A percentile compares a stretch with the other conserved stretches of the same genome.
Conservation (phyloP, 2,329 filamentous ascomycete species). For the Cladorrhinum sp. region DNA sequence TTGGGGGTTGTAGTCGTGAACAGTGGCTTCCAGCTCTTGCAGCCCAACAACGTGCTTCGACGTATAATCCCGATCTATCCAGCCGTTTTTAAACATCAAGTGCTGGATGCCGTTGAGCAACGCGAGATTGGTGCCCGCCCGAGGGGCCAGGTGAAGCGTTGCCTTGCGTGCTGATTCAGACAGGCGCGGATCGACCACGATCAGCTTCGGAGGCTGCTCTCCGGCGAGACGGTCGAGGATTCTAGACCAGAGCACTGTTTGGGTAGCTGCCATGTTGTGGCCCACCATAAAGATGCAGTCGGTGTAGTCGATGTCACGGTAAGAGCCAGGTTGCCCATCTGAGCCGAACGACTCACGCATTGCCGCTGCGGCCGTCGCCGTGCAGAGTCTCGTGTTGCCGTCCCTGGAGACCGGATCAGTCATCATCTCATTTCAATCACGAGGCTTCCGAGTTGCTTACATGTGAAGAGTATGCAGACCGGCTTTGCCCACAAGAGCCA, state of each 20-base stretch:
- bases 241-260: conserved; percentile 38
- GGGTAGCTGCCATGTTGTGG: conserved; percentile 37
- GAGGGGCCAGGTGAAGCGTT: conserved; percentile 35
- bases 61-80: conserved; percentile 34
- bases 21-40: conserved; percentile 29
- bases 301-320: conserved; percentile 37
- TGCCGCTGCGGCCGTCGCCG: conserved; percentile 37
- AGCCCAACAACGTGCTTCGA: conserved; percentile 31
- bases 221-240: conserved; percentile 36
- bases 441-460: conserved; percentile 22
- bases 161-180: conserved; percentile 35
- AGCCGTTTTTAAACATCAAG: conserved; percentile 36
- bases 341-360: conserved; percentile 39
- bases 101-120: conserved; percentile 39
- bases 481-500: conserved; percentile 38
- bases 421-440: neutral
- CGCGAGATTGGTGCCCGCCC: conserved; percentile 37
- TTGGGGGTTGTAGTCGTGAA: conserved; percentile 33
- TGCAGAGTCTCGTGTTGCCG: conserved; percentile 39
- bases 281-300: conserved; percentile 38
- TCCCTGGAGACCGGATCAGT: conserved; percentile 29
- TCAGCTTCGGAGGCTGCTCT: conserved; percentile 34
- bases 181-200: conserved; percentile 36
- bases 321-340: conserved; percentile 38
- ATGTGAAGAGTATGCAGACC: conserved; percentile 38